Percentiles rank a stretch among this genome's conserved stretches.
Conservation (phyloP, 257 asterid species). For the Solanum sparsipilum region DNA sequence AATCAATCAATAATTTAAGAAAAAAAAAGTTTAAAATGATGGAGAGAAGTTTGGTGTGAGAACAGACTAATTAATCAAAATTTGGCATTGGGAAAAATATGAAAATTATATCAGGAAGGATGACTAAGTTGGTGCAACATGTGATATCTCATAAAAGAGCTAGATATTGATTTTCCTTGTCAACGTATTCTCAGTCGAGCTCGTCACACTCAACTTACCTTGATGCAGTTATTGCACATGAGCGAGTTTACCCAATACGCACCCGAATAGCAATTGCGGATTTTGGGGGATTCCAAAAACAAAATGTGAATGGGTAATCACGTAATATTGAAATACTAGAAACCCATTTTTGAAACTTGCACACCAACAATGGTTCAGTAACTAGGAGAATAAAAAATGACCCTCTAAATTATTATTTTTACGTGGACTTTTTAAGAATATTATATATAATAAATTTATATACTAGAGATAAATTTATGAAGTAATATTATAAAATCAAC, state of each 20-base stretch:
- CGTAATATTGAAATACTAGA: background rate
- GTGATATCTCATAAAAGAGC: accelerated
- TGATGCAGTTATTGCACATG: background rate
- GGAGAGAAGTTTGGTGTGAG: background rate
- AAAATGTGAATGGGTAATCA: background rate
- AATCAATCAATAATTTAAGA: background rate
- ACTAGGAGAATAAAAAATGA: too few species aligned
- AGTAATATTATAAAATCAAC: too few species aligned
- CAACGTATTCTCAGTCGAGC: background rate
- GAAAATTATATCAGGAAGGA: background rate
- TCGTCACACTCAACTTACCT: background rate
- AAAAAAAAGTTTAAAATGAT: background rate
- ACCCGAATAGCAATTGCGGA: background rate
- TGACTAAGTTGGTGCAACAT: background rate
- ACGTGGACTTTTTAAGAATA: background rate
- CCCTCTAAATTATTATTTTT: background rate
- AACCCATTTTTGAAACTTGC: background rate
- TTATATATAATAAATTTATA: too few species aligned
- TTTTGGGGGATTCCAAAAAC: too few species aligned
- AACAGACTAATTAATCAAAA: background rate
- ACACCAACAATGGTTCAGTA: too few species aligned
- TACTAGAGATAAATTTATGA: too few species aligned
- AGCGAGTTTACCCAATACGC: background rate
- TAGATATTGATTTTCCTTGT: accelerated
- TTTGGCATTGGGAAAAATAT: background rate